Conservation (phyloP, 768 basidiomycete species). For the Mycena epipterygia region DNA sequence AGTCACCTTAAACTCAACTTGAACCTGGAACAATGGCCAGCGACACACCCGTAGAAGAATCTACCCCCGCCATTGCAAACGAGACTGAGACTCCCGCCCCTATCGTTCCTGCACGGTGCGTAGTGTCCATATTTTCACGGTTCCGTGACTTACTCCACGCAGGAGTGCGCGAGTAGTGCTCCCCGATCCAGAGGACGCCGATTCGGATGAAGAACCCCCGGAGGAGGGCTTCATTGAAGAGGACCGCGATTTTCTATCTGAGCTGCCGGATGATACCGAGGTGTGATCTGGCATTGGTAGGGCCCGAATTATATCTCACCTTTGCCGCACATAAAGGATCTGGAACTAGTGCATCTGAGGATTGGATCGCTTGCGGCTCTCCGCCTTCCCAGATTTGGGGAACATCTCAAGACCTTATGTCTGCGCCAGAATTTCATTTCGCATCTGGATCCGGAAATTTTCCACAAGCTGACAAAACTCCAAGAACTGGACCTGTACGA, state of each 20-base stretch:
- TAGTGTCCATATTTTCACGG: not conserved
- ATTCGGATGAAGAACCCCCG: constrained; percentile 58
- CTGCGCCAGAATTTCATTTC: constrained; percentile 90
- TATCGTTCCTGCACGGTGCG: constrained; percentile 20
- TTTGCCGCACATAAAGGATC: constrained; percentile 73
- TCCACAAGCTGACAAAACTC: constrained; percentile 73
- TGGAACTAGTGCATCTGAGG: constrained; percentile 87
- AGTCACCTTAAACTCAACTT: constrained; percentile 8
- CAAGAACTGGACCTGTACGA: constrained; percentile 97
- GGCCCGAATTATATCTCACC: constrained; percentile 24
- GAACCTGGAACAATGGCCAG: not conserved
- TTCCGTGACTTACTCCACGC: not conserved
- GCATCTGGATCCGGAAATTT: constrained; percentile 78
- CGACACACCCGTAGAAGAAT: not conserved
- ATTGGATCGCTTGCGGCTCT: constrained; percentile 77
- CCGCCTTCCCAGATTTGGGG: constrained; percentile 81
- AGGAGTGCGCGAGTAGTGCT: constrained; percentile 60
- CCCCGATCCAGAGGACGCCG: constrained; percentile 59
- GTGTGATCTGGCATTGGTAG: constrained; percentile 57
- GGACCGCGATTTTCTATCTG: constrained; percentile 78
- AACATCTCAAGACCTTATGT: constrained; percentile 79
- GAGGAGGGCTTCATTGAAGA: constrained; percentile 60
- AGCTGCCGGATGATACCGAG: constrained; percentile 88
- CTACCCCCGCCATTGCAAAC: not conserved
- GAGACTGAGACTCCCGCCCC: not conserved